A percentile compares a stretch with the other conserved stretches of the same genome.
These are phyloP conservation scores for Mycena leptocephala DNA, from an alignment of 768 basidiomycete species.

Conservation along the genomic window DNA sequence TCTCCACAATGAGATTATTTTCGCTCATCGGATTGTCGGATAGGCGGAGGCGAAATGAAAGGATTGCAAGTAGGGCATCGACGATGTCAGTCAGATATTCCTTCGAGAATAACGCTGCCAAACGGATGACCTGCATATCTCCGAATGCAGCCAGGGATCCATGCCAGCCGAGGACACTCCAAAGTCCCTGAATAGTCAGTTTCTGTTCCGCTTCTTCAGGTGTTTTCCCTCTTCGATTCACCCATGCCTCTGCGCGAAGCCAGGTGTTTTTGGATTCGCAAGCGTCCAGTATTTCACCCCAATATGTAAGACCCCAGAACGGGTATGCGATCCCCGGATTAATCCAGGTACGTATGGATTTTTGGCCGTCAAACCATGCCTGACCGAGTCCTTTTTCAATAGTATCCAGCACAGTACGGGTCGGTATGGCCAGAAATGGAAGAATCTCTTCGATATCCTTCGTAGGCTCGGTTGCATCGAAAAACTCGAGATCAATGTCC, in stretches of 20 bases:
- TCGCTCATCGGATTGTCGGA: background rate
- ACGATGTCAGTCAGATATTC: background rate
- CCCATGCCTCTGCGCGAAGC: conserved; percentile 2
- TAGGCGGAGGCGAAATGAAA: background rate
- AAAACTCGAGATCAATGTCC: background rate
- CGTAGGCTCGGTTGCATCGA: background rate
- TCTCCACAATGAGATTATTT: background rate
- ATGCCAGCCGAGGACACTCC: background rate
- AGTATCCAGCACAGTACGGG: background rate
- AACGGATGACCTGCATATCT: background rate
- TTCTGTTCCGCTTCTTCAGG: background rate
- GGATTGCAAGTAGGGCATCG: background rate
- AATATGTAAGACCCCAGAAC: background rate
- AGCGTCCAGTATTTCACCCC: background rate
- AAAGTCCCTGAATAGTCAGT: background rate
- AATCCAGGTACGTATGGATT: background rate
- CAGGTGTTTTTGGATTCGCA: background rate
- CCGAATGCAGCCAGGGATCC: background rate
- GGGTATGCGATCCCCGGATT: conserved; percentile 6
- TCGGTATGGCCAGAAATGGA: background rate
- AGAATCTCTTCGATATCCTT: background rate
- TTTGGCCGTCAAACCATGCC: conserved; percentile 12
- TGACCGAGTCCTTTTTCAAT: background rate
- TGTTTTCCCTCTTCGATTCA: background rate
- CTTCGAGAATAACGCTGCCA: background rate